Percentiles rank a stretch among this genome's conserved stretches.
phyloP scores from a whole-genome alignment of 1,284 basidiomycete species.

The Cryptococcus jaspeensis region DNA sequence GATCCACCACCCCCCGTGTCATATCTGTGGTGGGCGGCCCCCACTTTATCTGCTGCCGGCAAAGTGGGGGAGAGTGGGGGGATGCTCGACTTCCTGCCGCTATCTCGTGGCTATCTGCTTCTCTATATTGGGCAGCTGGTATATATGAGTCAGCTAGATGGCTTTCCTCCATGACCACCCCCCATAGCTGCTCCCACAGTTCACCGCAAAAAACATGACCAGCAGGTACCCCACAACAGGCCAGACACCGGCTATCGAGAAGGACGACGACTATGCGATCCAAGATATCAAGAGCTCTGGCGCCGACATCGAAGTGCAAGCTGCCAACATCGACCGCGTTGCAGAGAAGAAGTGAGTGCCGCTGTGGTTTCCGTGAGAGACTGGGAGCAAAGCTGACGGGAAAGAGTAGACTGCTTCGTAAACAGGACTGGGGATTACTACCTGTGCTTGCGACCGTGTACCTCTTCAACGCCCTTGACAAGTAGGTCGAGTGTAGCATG shows the following conservation, averaged over 20 bases:
- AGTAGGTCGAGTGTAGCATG: slow-evolving; percentile 25
- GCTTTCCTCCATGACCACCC: neutral
- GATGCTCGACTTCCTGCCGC: neutral
- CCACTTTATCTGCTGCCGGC: neutral
- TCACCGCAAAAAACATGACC: neutral
- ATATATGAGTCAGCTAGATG: neutral
- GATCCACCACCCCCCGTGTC: neutral
- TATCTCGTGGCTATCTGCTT: neutral
- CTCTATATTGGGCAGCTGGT: neutral
- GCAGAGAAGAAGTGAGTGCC: neutral
- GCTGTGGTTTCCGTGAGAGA: neutral
- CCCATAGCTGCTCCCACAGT: neutral
- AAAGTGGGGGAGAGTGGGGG: slow-evolving; percentile 1
- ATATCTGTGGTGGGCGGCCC: neutral
- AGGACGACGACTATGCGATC: neutral
- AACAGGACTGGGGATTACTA: slow-evolving; percentile 14
- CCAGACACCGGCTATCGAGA: neutral
- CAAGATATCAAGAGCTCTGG: neutral
- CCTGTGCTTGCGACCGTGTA: slow-evolving; percentile 20
- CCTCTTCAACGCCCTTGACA: slow-evolving; percentile 55
- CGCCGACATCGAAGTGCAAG: neutral
- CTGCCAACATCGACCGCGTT: neutral
- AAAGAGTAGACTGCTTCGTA: slow-evolving; percentile 5
- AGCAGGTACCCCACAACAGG: neutral
- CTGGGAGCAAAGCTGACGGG: neutral